These are phyloP conservation scores for Carex scoparia DNA, from an alignment of 176 grass and related monocot genomes.

Conservation along the genomic window DNA sequence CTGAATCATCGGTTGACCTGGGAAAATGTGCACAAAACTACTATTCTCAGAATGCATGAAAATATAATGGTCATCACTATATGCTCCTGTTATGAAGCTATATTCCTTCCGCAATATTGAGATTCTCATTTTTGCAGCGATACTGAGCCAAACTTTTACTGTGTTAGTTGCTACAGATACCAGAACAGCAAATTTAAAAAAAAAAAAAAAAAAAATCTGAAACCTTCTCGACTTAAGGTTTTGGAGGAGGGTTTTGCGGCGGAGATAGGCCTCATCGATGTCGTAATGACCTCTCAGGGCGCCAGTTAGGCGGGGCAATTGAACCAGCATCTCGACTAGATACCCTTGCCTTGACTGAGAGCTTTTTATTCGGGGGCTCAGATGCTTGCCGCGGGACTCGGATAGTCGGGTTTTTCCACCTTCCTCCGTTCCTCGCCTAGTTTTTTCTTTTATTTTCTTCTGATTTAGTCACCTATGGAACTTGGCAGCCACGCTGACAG, in stretches of 20 bases:
- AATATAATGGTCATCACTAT: neutral
- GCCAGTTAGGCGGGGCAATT: constrained; percentile 75
- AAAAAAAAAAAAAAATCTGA: neutral
- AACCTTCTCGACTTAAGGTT: constrained; percentile 61
- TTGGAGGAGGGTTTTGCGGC: constrained; percentile 68
- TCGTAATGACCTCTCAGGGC: constrained; percentile 68
- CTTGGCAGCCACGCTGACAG: neutral
- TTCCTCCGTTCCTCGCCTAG: neutral
- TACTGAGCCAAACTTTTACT: neutral
- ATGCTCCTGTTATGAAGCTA: neutral
- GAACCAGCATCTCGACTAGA: constrained; percentile 51
- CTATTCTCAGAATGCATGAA: neutral
- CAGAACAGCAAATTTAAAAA: neutral
- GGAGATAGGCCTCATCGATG: constrained; percentile 81
- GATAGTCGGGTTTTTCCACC: neutral
- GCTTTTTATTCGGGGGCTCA: neutral
- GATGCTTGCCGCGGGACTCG: neutral
- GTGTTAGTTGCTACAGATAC: neutral
- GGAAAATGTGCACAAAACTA: neutral
- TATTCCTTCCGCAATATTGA: neutral
- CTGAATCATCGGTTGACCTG: constrained; percentile 70
- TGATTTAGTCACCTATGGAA: neutral
- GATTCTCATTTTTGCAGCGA: neutral
- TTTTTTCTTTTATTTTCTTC: neutral
- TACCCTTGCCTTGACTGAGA: neutral